Conservation (phyloP, 805 yeast species). For the Cyberlindnera suaveolens region DNA sequence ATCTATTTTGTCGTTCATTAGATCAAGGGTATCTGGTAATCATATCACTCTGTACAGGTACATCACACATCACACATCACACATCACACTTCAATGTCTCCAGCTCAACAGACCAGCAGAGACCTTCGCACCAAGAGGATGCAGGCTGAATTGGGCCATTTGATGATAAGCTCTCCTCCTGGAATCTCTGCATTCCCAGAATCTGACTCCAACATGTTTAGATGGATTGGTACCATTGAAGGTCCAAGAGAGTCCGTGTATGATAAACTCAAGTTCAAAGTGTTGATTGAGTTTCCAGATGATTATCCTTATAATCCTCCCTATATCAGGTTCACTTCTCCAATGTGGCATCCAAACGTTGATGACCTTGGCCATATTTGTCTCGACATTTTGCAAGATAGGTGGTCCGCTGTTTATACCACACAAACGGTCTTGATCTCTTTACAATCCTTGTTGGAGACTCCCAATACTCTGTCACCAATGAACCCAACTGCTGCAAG, state of each 20-base stretch:
- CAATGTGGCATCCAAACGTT: conserved; percentile 40
- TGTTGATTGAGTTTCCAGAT: conserved; percentile 45
- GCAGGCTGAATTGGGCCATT: conserved; percentile 33
- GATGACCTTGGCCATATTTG: conserved; percentile 62
- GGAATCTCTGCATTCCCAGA: conserved; percentile 52
- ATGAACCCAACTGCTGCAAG: conserved; percentile 42
- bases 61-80: no score
- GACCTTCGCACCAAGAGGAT: not conserved
- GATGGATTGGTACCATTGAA: conserved; percentile 34
- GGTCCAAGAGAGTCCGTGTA: conserved; percentile 56
- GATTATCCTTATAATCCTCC: conserved; percentile 59
- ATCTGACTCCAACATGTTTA: conserved; percentile 42
- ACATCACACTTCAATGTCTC: no score
- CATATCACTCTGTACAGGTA: no score
- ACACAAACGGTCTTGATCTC: conserved; percentile 55
- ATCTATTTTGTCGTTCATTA: no score
- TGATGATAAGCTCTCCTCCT: conserved; percentile 43
- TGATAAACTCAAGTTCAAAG: conserved; percentile 34
- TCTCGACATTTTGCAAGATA: conserved; percentile 54
- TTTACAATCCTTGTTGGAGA: conserved; percentile 53
- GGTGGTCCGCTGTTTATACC: conserved; percentile 60
- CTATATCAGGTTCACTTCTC: conserved; percentile 45
- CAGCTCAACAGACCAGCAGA: not conserved
- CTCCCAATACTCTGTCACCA: conserved; percentile 55
- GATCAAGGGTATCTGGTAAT: no score